phyloP scores from a whole-genome alignment of 1,139 yeast species.

The Candida pseudoviswanathii region DNA sequence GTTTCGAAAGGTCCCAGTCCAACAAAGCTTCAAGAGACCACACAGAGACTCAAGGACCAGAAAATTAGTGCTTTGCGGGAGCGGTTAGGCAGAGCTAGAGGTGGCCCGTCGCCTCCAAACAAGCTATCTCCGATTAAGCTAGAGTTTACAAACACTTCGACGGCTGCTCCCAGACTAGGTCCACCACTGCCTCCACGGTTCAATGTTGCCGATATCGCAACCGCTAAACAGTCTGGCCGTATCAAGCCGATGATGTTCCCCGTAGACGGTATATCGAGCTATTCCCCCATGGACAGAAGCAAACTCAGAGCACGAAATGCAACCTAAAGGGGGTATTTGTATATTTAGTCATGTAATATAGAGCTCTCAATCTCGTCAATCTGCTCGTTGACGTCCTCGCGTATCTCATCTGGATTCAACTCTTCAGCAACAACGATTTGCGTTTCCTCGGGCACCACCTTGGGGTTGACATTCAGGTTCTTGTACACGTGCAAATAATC shows the following conservation, averaged over 20 bases:
- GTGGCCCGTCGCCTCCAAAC: constrained; percentile 19
- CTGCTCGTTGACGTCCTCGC: constrained; percentile 14
- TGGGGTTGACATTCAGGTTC: constrained; percentile 16
- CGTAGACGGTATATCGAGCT: constrained; percentile 32
- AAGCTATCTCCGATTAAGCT: constrained; percentile 4
- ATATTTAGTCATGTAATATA: not conserved
- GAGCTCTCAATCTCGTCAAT: constrained; percentile 3
- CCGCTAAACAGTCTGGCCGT: constrained; percentile 38
- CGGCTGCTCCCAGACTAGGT: constrained; percentile 7
- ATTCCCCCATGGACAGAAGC: constrained; percentile 30
- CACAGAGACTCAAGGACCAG: constrained; percentile 36
- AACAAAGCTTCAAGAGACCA: constrained; percentile 42
- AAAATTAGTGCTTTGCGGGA: constrained; percentile 37
- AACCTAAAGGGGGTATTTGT: not conserved
- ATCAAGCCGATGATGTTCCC: constrained; percentile 47
- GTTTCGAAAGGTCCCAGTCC: constrained; percentile 34
- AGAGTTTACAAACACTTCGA: not conserved
- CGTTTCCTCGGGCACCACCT: not conserved
- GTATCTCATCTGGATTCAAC: constrained; percentile 10
- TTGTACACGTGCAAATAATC: constrained; percentile 36
- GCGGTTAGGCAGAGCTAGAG: constrained; percentile 34
- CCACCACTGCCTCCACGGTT: constrained; percentile 41
- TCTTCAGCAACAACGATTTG: constrained; percentile 7
- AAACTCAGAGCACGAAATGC: constrained; percentile 6
- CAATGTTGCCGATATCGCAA: constrained; percentile 25